Base-by-base conservation (phyloP, 306 rosid genomes). In the Vigna trinervia region DNA sequence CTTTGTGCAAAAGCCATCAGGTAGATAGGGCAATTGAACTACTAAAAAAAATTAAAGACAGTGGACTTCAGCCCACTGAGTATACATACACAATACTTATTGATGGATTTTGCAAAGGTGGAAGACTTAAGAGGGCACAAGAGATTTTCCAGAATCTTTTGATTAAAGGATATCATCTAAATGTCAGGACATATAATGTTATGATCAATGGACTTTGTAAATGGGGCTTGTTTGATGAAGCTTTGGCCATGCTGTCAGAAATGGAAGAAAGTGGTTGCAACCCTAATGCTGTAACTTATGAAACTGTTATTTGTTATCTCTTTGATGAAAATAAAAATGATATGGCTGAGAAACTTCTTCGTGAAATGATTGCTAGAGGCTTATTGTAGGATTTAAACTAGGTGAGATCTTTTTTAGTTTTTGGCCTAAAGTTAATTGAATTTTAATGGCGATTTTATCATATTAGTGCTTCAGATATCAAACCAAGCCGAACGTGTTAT, bases 191-290 rank as follows among this genome's bases (percentile, higher is more conserved):
- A 5, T 68, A 68, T 47, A 46, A 14, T 6, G 12, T 14, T 23
- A 68, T 68, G 73, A 47, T 68, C 19, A 47, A 6, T 13, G 73
- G 73, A 17, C 58, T 68, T 68, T 68, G 58, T 68, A 68, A 26
- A 13, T 38, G 48, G 23, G 23, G 73, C 8, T 23, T 46, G 13
- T 26, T 68, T 47, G 58, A 26, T 68, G 26, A 68, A 23, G 58
- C 58, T 5, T 46, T 68, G 23, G 8, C 41, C 20, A 22, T 68
- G 14, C 6, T 68, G 43, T 45, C 58, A 1, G 15, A 23, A 68
- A 68, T 68, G 73, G 38, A 68, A 52, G 58, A 8, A 3, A 8
- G 23, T 52, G 58, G 23, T 52, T 52, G 3, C 58, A 52, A n/a
- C 11, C 73, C 73, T 26, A 1, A 68, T 47, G 26, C 6, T 26